Evolutionary conservation across 2,329 filamentous ascomycete genomes (phyloP).

Genomic region (Cryphonectria parasitica): DNA sequence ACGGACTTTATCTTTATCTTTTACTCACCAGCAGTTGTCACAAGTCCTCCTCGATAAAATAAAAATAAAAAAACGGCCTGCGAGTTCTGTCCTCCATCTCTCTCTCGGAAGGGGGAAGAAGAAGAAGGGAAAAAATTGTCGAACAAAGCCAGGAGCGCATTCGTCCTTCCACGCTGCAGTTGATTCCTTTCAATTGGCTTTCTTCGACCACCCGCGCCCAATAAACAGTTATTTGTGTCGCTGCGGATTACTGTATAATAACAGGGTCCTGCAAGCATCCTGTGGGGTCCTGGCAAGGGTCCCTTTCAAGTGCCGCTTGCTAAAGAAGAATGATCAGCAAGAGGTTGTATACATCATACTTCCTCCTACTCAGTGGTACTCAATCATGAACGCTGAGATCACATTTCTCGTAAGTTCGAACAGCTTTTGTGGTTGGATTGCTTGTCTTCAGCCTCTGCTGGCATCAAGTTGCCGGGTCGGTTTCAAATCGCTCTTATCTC

Average conservation of each 20-base stretch:
- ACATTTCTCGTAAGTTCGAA: constrained; percentile 56
- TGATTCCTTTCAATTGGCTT: constrained; percentile 1
- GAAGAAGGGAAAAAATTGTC: not conserved
- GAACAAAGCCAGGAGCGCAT: not conserved
- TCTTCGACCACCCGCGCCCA: not conserved
- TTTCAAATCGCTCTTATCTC: not conserved
- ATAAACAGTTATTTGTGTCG: constrained; percentile 6
- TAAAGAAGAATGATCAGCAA: constrained; percentile 25
- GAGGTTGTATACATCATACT: constrained; percentile 8
- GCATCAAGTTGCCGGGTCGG: not conserved
- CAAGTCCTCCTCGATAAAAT: not conserved
- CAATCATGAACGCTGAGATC: constrained; percentile 60
- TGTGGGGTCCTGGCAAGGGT: constrained; percentile 23
- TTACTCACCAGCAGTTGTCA: not conserved
- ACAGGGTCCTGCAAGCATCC: constrained; percentile 20
- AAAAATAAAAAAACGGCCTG: not conserved
- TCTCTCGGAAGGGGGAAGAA: not conserved
- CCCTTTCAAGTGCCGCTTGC: constrained; percentile 14
- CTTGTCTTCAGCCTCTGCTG: not conserved
- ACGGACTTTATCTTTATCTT: not conserved
- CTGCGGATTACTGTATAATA: not conserved
- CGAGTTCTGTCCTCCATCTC: not conserved
- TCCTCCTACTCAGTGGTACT: constrained; percentile 13
- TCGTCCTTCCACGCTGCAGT: not conserved
- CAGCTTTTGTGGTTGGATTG: not conserved